Percentiles rank a stretch among this genome's conserved stretches.
Evolutionary conservation across 768 basidiomycete genomes (phyloP).

Genomic region (Kwoniella sp.): DNA sequence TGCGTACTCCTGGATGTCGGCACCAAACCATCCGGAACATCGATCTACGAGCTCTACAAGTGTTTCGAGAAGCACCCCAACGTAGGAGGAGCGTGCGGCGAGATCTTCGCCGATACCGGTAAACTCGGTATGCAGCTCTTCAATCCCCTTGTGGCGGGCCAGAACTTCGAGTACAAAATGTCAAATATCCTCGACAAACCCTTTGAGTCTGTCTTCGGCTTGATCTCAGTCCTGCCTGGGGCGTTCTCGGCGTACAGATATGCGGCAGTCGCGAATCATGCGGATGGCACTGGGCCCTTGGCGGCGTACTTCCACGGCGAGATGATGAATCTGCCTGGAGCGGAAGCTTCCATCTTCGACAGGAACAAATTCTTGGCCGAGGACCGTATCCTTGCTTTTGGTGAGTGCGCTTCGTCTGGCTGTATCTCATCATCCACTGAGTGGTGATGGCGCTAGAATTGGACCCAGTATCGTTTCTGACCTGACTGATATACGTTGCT

Average conservation of each 20-base stretch:
- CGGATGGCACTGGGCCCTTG: conserved; percentile 50
- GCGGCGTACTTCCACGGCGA: conserved; percentile 53
- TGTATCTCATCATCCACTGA: background rate
- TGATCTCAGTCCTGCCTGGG: conserved; percentile 51
- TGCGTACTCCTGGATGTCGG: conserved; percentile 55
- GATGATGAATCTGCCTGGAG: conserved; percentile 50
- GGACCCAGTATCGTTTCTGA: background rate
- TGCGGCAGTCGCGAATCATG: conserved; percentile 48
- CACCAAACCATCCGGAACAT: conserved; percentile 50
- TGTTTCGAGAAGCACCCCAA: conserved; percentile 52
- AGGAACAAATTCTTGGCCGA: conserved; percentile 92
- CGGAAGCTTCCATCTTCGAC: conserved; percentile 58
- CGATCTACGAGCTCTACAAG: conserved; percentile 54
- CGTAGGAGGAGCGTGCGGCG: conserved; percentile 53
- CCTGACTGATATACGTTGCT: background rate
- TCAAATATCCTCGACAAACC: conserved; percentile 53
- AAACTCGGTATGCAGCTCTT: conserved; percentile 43
- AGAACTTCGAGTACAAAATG: conserved; percentile 55
- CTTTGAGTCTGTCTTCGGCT: conserved; percentile 50
- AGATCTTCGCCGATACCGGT: conserved; percentile 51
- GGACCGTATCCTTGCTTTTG: conserved; percentile 62
- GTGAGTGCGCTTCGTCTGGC: conserved; percentile 19
- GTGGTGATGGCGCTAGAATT: conserved; percentile 3
- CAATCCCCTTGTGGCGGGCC: conserved; percentile 52
- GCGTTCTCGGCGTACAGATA: conserved; percentile 53